Evolutionary conservation across 2,329 filamentous ascomycete species (phyloP), one percentile per base, ranked within the genome.

Genomic region (Colletotrichum tabaci): DNA sequence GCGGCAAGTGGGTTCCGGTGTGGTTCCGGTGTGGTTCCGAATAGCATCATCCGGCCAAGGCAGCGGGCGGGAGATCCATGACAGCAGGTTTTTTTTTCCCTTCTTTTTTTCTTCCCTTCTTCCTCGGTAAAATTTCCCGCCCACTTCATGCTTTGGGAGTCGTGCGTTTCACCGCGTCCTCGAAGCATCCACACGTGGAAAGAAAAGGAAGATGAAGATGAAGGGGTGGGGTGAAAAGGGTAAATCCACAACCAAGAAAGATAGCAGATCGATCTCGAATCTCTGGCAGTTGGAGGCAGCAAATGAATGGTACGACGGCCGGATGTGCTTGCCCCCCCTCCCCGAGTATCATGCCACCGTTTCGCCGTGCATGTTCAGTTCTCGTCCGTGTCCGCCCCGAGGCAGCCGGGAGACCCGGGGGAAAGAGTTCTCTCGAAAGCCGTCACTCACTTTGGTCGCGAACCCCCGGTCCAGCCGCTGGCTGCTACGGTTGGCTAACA

Each of bases 41-140:
- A 71, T 71, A 71, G 68, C 68, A 67, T 71, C 68, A 67, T 57
- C 35, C 47, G 44, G 57, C 66, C 66, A 68, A 65, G 65, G 42
- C 35, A 52, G 30, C 13, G 46, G 30, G 30, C 2, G 30, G 7
- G 30, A 30, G 30, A 30, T 61, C 18, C 15, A 26, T 16, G 26
- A n/a, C 12, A 47, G n/a, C 57, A 46, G 16, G 13, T 15, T 13
- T 42, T 35, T 1, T 44, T 21, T n/a, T 9, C 38, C 44, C 44
- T 42, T 53, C 3, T 44, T 18, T 49, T 44, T 63, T 9, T 9
- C 5, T 50, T 23, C 21, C 10, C 13, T 12, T 13, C 5, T 21
- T 13, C 47, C 47, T 26, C 23, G 21, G n/a, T 21, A 5, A 5
- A 16, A 35, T 9, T 35, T 21, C 8, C 9, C 26, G 30, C 30